phyloP scores from a whole-genome alignment of 1,284 basidiomycete genomes.

The Ustilago shanxiensis region DNA sequence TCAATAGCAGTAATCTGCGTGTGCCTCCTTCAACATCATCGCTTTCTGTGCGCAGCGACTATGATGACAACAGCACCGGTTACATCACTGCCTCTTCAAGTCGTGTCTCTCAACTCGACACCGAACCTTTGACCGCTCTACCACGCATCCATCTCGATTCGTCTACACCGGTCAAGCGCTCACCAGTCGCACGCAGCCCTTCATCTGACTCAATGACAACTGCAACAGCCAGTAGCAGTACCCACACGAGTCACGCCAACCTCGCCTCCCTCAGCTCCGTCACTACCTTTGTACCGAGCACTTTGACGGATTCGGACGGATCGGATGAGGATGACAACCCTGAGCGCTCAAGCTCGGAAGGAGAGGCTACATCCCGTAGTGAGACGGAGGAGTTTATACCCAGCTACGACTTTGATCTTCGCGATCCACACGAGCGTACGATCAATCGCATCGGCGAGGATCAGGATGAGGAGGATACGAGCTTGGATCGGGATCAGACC shows the following conservation, averaged over 20 bases:
- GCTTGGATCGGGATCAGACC: slow-evolving; percentile 15
- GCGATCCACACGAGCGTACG: slow-evolving; percentile 33
- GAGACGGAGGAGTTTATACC: slow-evolving; percentile 13
- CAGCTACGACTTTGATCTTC: slow-evolving; percentile 36
- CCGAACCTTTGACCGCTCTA: slow-evolving; percentile 17
- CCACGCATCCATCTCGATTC: slow-evolving; percentile 19
- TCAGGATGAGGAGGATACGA: slow-evolving; percentile 1
- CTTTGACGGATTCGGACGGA: slow-evolving; percentile 2
- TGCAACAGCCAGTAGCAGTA: slow-evolving; percentile 5
- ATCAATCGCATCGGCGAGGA: background rate
- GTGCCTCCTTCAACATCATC: slow-evolving; percentile 30
- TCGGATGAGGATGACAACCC: slow-evolving; percentile 26
- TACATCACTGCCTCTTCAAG: slow-evolving; percentile 38
- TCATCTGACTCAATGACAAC: slow-evolving; percentile 18
- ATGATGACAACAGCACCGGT: slow-evolving; percentile 21
- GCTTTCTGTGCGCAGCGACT: slow-evolving; percentile 31
- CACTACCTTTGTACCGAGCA: slow-evolving; percentile 43
- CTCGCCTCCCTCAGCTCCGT: slow-evolving; percentile 33
- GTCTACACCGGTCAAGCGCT: slow-evolving; percentile 22
- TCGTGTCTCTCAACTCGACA: slow-evolving; percentile 28
- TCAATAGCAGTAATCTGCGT: slow-evolving; percentile 6
- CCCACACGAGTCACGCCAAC: slow-evolving; percentile 2
- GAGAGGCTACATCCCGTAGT: background rate
- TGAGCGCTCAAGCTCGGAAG: background rate
- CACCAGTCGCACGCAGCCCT: slow-evolving; percentile 1